A percentile compares a stretch with the other conserved stretches of the same genome.
Evolutionary conservation across 2,329 filamentous ascomycete species (phyloP).

Genomic region (Chaetomium sp.): DNA sequence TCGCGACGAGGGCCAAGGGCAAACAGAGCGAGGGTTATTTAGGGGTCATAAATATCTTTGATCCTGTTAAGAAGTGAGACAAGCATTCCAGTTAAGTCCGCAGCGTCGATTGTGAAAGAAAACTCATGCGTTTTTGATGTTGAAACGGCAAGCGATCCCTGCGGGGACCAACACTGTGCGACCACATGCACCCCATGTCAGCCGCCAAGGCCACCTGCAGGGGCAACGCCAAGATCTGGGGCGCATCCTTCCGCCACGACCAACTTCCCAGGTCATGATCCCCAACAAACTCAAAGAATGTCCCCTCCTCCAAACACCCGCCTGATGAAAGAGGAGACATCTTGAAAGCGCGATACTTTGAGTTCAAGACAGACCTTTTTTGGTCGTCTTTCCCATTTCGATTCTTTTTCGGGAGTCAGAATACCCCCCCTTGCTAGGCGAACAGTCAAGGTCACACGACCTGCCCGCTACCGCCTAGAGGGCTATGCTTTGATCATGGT

Average conservation of each 20-base stretch:
- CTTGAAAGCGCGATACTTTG: too few species aligned
- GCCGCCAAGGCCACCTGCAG: background rate
- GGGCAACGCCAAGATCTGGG: background rate
- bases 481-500: background rate
- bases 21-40: too few species aligned
- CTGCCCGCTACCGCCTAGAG: background rate
- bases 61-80: too few species aligned
- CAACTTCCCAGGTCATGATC: background rate
- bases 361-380: too few species aligned
- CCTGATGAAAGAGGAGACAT: too few species aligned
- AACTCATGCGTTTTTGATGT: too few species aligned
- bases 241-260: background rate
- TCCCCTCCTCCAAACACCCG: background rate
- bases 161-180: background rate
- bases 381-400: too few species aligned
- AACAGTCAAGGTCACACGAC: slow-evolving; percentile 9
- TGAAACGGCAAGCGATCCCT: too few species aligned
- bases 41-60: too few species aligned
- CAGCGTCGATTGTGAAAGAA: too few species aligned
- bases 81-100: too few species aligned
- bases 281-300: background rate
- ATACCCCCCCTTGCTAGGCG: slow-evolving; percentile 1
- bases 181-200: background rate
- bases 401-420: too few species aligned
- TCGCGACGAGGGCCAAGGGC: background rate